Evolutionary conservation across 2,329 filamentous ascomycete species (phyloP), one percentile per base, ranked within the genome.

Genomic region (Pseudogymnoascus sp.): DNA sequence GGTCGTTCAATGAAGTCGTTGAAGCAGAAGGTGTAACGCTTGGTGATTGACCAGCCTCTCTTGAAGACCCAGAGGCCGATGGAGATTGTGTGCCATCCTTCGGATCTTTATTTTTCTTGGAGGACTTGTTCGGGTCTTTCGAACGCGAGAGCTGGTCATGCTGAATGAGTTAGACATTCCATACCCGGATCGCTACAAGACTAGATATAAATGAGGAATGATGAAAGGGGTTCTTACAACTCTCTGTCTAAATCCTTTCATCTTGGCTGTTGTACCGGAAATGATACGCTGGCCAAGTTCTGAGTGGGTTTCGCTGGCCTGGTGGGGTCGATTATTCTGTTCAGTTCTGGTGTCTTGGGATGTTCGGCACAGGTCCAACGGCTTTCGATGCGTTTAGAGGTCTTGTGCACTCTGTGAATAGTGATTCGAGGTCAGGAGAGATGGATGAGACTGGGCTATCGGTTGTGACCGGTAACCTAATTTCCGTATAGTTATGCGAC

Each of bases 201-300:
- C 21, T 37, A 35, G 59, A 68, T 66, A 65, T 1, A 56, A 56
- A 56, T 13, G 3, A 56, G 6, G 29, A 44, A 35, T 65, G 63
- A 66, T 71, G 72, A 70, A 64, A 65, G 68, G 70, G 69, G 68
- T 70, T 67, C 90, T 83, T 86, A 96, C 92, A 83, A 97, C 92
- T 89, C 90, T 91, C 83, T 96, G 91, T 80, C 92, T 90, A 79
- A 97, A 96, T 77, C 91, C 90, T 82, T 96, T 97, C 93, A 97
- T 97, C 79, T 83, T 89, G 78, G 50, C 50, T 56, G 50, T 35
- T 33, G 9, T 56, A 35, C 17, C 50, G 50, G 50, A 21, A 15
- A 33, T 21, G 50, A 33, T 56, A 35, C 50, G 29, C 29, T 56
- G 50, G 29, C 50, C 50, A 56, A 56, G 50, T 33, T 56, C n/a